A percentile compares a stretch with the other conserved stretches of the same genome.
These are phyloP conservation scores for Dichotomocladium elegans DNA, from an alignment of 371 early-diverging fungal genomes.

Conservation along the genomic window DNA sequence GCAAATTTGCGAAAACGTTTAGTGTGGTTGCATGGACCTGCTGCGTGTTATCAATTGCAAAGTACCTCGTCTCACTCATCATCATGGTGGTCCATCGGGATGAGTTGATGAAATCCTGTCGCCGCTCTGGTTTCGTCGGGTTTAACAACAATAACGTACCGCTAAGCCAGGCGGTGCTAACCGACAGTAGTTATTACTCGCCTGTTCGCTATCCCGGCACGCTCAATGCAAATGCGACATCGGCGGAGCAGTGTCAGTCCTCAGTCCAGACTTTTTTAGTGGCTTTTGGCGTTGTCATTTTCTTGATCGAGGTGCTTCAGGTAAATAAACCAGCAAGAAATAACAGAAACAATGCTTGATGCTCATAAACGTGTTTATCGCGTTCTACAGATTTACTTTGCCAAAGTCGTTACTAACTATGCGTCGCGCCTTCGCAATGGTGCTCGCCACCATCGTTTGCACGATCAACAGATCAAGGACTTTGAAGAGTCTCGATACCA, in stretches of 20 bases:
- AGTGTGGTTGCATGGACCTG: constrained; percentile 42
- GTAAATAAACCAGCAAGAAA: constrained; percentile 12
- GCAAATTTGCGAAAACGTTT: constrained; percentile 37
- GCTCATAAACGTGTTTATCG: not conserved
- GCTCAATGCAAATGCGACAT: constrained; percentile 30
- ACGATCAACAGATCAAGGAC: constrained; percentile 51
- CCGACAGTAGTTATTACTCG: constrained; percentile 31
- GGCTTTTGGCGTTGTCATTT: constrained; percentile 33
- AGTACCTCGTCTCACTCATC: constrained; percentile 34
- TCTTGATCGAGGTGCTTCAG: constrained; percentile 34
- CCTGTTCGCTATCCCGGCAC: constrained; percentile 42
- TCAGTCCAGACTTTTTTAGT: constrained; percentile 27
- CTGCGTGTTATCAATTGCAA: constrained; percentile 35
- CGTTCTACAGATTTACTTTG: constrained; percentile 49
- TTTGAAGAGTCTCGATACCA: constrained; percentile 48
- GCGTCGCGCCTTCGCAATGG: constrained; percentile 42
- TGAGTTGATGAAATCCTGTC: constrained; percentile 34
- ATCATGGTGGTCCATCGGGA: constrained; percentile 32
- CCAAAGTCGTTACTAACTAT: constrained; percentile 40
- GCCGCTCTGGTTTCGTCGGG: constrained; percentile 37
- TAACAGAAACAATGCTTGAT: not conserved
- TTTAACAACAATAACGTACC: constrained; percentile 31
- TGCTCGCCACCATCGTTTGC: constrained; percentile 47
- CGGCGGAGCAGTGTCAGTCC: constrained; percentile 23
- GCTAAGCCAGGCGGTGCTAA: constrained; percentile 20